Base-by-base conservation (phyloP, 176 grass and related monocot genomes). In the Hyparrhenia diplandra region DNA sequence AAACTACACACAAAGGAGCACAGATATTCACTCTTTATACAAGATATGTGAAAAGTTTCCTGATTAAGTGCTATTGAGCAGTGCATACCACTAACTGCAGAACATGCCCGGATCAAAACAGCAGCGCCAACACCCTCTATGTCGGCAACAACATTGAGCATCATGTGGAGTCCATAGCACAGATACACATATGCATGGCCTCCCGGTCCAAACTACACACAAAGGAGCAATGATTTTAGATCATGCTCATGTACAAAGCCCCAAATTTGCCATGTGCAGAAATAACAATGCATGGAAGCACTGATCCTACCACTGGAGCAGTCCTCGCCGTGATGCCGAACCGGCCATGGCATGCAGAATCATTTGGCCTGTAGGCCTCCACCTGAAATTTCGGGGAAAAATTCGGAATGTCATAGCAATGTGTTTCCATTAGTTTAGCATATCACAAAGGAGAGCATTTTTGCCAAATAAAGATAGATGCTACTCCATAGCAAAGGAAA, bases 81-180 rank as follows among this genome's bases (percentile, higher is more conserved):
- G 66, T 17, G 25, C 55, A 18, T 89, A 98, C 95, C 92, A 0
- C 75, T 84, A 81, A 94, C 85, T 20, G 95, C 92, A 71, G 92
- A 59, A 85, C 95, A 98, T 0, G 95, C 88, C 17, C 95, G 88
- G 77, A 98, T 95, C 82, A 98, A 74, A 61, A 98, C 95, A 60
- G 92, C 95, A 36, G 95, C 88, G 62, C 86, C 95, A 0, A 89
- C 84, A 16, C 95, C 95, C 55, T 98, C 81, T 77, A 84, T 82
- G 57, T 98, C 95, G 3, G 95, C 95, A 18, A 98, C 92, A 31
- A 98, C 61, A 83, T 98, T 95, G 72, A 95, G 95, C 95, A 98
- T 98, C 88, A 95, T 93, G 75, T 95, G 92, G 9, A 95, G 86
- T n/a, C 90, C 95, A 81, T 95, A 98, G 81, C 95, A 95, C 3